These are phyloP conservation scores for Mycena vulgaris DNA, from an alignment of 768 basidiomycete genomes.

Conservation along the genomic window DNA sequence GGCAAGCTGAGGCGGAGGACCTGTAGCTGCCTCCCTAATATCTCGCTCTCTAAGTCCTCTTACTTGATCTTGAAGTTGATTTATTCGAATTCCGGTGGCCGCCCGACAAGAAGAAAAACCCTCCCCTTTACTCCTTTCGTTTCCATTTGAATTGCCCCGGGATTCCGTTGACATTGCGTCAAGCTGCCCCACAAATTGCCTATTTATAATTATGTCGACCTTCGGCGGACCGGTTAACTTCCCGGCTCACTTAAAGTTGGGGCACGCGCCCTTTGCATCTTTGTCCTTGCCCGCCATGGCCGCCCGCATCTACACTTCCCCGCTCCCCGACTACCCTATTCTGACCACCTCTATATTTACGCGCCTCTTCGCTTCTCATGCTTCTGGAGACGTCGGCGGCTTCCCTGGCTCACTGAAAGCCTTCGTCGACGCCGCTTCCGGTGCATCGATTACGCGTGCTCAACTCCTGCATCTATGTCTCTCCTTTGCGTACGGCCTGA, in stretches of 20 bases:
- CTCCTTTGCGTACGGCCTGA: constrained; percentile 72
- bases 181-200: too few relatives aligned
- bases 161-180: too few relatives aligned
- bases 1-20: too few relatives aligned
- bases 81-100: too few relatives aligned
- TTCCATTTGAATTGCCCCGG: too few relatives aligned
- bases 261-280: neutral
- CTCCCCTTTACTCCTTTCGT: too few relatives aligned
- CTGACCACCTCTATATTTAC: constrained; percentile 63
- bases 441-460: constrained; percentile 68
- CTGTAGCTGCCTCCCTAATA: too few relatives aligned
- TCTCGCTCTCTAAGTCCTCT: too few relatives aligned
- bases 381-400: constrained; percentile 55
- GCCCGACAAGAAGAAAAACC: too few relatives aligned
- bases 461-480: constrained; percentile 69
- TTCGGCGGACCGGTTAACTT: neutral
- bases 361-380: constrained; percentile 57
- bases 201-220: too few relatives aligned
- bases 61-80: too few relatives aligned
- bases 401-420: constrained; percentile 64
- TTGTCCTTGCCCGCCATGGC: constrained; percentile 44
- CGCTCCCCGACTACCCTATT: constrained; percentile 55
- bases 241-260: neutral
- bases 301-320: constrained; percentile 65
- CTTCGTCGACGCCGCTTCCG: constrained; percentile 78